Evolutionary conservation across 768 basidiomycete species (phyloP).

Genomic region (Tulasnella sp.): DNA sequence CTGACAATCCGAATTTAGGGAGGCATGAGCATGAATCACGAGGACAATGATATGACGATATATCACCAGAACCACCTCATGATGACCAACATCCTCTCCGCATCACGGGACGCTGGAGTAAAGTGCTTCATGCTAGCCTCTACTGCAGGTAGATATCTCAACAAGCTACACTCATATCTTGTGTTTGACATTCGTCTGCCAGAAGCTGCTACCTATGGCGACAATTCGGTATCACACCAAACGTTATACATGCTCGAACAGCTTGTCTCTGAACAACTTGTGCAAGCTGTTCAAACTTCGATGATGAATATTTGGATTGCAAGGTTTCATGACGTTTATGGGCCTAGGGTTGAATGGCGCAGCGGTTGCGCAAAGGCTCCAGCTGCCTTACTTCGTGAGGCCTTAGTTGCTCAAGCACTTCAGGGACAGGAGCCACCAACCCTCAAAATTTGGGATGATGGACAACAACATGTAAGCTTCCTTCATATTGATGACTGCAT

Average conservation of each 20-base stretch:
- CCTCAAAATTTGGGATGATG: slow-evolving; percentile 48
- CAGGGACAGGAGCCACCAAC: slow-evolving; percentile 13
- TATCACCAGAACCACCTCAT: slow-evolving; percentile 40
- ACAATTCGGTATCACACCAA: slow-evolving; percentile 34
- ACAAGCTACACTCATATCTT: slow-evolving; percentile 28
- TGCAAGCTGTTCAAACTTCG: slow-evolving; percentile 25
- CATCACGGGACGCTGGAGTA: slow-evolving; percentile 30
- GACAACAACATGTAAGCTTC: slow-evolving; percentile 41
- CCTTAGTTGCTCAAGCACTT: slow-evolving; percentile 27
- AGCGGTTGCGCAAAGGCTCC: slow-evolving; percentile 47
- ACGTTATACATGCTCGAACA: slow-evolving; percentile 51
- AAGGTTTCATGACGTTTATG: slow-evolving; percentile 48
- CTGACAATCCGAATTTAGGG: no score
- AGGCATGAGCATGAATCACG: slow-evolving; percentile 50
- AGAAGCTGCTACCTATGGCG: slow-evolving; percentile 34
- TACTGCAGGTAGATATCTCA: slow-evolving; percentile 46
- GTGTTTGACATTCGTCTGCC: slow-evolving; percentile 32
- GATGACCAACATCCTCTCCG: slow-evolving; percentile 36
- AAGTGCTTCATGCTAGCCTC: slow-evolving; percentile 41
- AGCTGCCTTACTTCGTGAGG: slow-evolving; percentile 44
- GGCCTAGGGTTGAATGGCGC: slow-evolving; percentile 40
- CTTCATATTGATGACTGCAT: slow-evolving; percentile 45
- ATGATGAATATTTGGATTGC: slow-evolving; percentile 37
- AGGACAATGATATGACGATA: slow-evolving; percentile 35
- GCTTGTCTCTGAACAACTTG: slow-evolving; percentile 36